Conservation (phyloP, 352 stramenopile genomes). For the Globisporangium rhizosaccharum region DNA sequence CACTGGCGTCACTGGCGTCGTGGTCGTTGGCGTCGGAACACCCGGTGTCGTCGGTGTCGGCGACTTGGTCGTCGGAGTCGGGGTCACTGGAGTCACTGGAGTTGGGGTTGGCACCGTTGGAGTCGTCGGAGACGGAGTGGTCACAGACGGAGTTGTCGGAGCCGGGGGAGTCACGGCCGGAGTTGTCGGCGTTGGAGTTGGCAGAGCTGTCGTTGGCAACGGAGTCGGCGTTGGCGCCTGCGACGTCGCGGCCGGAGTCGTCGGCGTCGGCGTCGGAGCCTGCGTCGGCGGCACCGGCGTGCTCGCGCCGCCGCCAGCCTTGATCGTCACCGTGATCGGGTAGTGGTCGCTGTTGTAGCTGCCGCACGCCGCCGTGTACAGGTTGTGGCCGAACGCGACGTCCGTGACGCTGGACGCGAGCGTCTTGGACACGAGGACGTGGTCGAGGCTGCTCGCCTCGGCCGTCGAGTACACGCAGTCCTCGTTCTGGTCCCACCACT, state of each 20-base stretch:
- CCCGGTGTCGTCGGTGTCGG: neutral
- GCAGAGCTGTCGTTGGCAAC: neutral
- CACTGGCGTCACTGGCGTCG: no score
- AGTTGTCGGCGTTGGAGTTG: neutral
- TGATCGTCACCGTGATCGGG: constrained; percentile 25
- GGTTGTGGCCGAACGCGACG: constrained; percentile 19
- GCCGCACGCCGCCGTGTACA: constrained; percentile 21
- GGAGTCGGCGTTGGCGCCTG: neutral
- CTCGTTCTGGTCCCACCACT: constrained; percentile 62
- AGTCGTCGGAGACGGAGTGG: no score
- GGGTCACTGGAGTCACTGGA: no score
- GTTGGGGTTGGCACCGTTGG: no score
- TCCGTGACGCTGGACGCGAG: constrained; percentile 15
- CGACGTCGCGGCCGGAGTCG: neutral
- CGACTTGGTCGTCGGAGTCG: neutral
- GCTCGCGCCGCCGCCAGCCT: neutral
- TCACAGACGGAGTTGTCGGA: neutral
- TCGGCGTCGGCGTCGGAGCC: neutral
- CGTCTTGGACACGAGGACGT: constrained; percentile 27
- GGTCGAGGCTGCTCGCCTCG: constrained; percentile 11
- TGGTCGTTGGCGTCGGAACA: no score
- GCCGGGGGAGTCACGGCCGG: neutral
- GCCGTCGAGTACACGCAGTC: constrained; percentile 46
- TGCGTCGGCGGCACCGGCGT: neutral
- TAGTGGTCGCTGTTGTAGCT: constrained; percentile 30